Evolutionary conservation across 352 stramenopile species (phyloP).

Genomic region (Pythium sukuiense): DNA sequence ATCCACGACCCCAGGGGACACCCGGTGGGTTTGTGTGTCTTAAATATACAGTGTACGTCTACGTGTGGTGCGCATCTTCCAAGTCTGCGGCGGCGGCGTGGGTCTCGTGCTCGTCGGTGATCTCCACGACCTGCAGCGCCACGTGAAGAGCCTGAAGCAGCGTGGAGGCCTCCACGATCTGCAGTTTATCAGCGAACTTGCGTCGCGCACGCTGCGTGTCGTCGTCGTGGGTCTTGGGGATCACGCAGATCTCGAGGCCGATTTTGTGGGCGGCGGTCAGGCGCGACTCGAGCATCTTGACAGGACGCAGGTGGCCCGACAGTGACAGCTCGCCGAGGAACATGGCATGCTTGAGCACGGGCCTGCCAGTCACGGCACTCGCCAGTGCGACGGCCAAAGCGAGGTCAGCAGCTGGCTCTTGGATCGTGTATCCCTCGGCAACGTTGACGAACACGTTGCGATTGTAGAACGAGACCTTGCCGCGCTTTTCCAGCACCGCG

Average conservation of each 20-base stretch:
- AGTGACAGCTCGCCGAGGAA: slow-evolving; percentile 82
- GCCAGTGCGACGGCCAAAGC: slow-evolving; percentile 74
- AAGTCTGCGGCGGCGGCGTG: not conserved
- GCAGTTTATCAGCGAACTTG: slow-evolving; percentile 59
- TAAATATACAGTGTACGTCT: slow-evolving; percentile 30
- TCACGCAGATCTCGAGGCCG: slow-evolving; percentile 69
- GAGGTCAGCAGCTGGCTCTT: slow-evolving; percentile 78
- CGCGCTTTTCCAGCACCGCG: slow-evolving; percentile 95
- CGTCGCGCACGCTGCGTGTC: slow-evolving; percentile 42
- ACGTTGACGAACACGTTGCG: slow-evolving; percentile 88
- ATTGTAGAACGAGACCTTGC: slow-evolving; percentile 66
- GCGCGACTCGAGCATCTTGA: slow-evolving; percentile 83
- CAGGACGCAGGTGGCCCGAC: slow-evolving; percentile 74
- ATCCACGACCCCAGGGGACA: no score
- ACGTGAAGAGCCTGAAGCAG: slow-evolving; percentile 66
- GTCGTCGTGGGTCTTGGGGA: slow-evolving; percentile 54
- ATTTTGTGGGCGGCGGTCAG: slow-evolving; percentile 81
- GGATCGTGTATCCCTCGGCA: slow-evolving; percentile 80
- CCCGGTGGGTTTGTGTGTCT: slow-evolving; percentile 5
- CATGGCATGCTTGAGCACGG: slow-evolving; percentile 53
- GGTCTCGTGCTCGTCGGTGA: slow-evolving; percentile 6
- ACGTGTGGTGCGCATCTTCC: slow-evolving; percentile 18
- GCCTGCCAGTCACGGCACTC: slow-evolving; percentile 59
- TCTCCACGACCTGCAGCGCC: slow-evolving; percentile 36
- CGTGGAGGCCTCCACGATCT: slow-evolving; percentile 64